phyloP scores from a whole-genome alignment of 148 eudicot species.

The Salicornia ramosissima region DNA sequence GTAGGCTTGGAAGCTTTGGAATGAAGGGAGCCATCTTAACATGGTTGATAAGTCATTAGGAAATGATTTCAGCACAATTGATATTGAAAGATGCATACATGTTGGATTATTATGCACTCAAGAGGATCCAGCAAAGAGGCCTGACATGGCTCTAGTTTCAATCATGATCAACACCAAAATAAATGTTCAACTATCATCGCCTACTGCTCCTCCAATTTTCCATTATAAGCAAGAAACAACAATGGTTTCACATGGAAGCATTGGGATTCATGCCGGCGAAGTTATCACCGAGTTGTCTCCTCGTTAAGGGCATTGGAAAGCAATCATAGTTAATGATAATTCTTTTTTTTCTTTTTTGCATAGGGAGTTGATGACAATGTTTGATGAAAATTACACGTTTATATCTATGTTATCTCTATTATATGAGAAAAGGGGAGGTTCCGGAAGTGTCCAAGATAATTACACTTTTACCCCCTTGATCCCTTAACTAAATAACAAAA shows the following conservation, averaged over 20 bases:
- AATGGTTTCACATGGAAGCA: conserved; percentile 4
- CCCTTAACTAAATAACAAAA: too few relatives aligned
- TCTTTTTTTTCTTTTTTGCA: too few relatives aligned
- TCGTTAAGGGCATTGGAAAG: not conserved
- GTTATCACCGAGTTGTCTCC: conserved; percentile 19
- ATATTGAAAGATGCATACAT: conserved; percentile 23
- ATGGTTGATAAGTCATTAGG: conserved; percentile 19
- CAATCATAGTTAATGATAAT: too few relatives aligned
- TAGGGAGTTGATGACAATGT: too few relatives aligned
- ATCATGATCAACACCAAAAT: conserved; percentile 17
- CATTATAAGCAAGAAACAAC: conserved; percentile 1
- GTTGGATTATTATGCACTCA: conserved; percentile 18
- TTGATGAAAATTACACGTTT: too few relatives aligned
- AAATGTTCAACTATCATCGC: not conserved
- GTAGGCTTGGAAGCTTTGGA: conserved; percentile 28
- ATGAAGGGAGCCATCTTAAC: not conserved
- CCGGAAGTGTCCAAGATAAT: too few relatives aligned
- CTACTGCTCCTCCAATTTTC: conserved; percentile 10
- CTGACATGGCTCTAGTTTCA: conserved; percentile 23
- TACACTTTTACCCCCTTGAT: too few relatives aligned
- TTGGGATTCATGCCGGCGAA: not conserved
- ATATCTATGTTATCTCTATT: too few relatives aligned
- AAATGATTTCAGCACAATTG: not conserved
- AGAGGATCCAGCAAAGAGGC: conserved; percentile 30
- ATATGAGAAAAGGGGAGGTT: too few relatives aligned